These are phyloP conservation scores for Termitomyces bulborhizus DNA, from an alignment of 768 basidiomycete species.

Conservation along the genomic window DNA sequence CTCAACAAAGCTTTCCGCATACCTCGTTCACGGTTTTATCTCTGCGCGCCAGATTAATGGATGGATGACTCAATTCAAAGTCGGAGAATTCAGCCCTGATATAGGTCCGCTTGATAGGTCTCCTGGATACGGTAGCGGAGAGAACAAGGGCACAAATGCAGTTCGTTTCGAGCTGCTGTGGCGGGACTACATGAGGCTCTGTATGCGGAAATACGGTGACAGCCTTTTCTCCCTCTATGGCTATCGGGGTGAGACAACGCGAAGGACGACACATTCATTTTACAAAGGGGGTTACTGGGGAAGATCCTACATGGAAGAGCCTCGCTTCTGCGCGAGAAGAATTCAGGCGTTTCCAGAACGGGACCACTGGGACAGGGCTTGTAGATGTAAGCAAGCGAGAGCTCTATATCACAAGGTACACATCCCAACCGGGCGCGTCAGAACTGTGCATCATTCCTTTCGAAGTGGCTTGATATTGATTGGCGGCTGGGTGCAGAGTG, in stretches of 20 bases:
- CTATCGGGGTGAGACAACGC: background rate
- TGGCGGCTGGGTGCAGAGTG: constrained; percentile 2
- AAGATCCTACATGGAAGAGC: background rate
- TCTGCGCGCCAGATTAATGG: background rate
- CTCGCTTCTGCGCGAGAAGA: background rate
- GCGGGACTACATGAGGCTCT: background rate
- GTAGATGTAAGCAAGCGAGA: background rate
- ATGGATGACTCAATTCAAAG: background rate
- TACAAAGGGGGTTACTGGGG: background rate
- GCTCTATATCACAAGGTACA: background rate
- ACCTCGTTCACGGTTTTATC: background rate
- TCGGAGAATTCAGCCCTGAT: background rate
- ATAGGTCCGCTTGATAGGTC: background rate
- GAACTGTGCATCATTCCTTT: constrained; percentile 2
- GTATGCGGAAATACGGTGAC: background rate
- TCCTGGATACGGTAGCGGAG: background rate
- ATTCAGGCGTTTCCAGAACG: background rate
- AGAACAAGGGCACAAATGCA: background rate
- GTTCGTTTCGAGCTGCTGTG: constrained; percentile 1
- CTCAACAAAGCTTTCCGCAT: background rate
- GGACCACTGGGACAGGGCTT: background rate
- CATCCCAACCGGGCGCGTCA: constrained; percentile 3
- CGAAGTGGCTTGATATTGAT: constrained; percentile 1
- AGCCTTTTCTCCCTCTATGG: background rate
- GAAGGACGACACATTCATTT: background rate